Base-by-base conservation (phyloP, 148 eudicot species). In the Spergularia marina region DNA sequence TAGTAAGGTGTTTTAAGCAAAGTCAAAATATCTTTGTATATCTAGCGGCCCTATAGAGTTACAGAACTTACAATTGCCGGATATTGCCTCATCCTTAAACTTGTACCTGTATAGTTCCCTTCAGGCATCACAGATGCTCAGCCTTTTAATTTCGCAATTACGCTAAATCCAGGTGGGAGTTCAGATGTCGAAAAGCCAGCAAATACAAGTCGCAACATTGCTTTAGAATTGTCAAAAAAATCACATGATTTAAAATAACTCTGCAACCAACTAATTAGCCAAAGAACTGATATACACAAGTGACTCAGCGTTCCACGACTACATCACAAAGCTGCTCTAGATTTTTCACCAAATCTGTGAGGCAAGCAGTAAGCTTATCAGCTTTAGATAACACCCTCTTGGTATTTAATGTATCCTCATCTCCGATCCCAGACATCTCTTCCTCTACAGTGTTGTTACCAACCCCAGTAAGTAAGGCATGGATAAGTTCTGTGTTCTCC, bases 311-410 rank as follows among this genome's bases (percentile, higher is more conserved):
- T 80, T 84, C 76, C 82, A 85, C 76, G 52, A 84, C 87, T 12
- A 76, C 72, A 72, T 86, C 83, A 74, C 88, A 83, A 53, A 88
- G 82, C 73, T 83, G 85, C 61, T 81, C 82, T 76, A 92, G 82
- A 72, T 88, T 81, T 21, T 76, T 65, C 41, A 87, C 73, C 70
- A 88, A 78, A 65, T 87, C 86, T 20, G 79, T 79, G 11, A 92
- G 86, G 74, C 88, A 84, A 47, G 82, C 74, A 16, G 88, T 82
- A 54, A 92, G 88, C 84, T 90, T 82, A 21, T 92, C 92, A 20
- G 89, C 94, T 79, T 83, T 84, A 69, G 64, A 34, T 79, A 90
- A 84, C 10, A 74, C 77, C 53, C 74, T 78, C 73, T 80, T 85
- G 58, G 68, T 80, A 55, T 82, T 71, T 17, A 72, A 34, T 58